Evolutionary conservation across 2,329 filamentous ascomycete genomes (phyloP).

Genomic region (Paracoccidioides lutzii): DNA sequence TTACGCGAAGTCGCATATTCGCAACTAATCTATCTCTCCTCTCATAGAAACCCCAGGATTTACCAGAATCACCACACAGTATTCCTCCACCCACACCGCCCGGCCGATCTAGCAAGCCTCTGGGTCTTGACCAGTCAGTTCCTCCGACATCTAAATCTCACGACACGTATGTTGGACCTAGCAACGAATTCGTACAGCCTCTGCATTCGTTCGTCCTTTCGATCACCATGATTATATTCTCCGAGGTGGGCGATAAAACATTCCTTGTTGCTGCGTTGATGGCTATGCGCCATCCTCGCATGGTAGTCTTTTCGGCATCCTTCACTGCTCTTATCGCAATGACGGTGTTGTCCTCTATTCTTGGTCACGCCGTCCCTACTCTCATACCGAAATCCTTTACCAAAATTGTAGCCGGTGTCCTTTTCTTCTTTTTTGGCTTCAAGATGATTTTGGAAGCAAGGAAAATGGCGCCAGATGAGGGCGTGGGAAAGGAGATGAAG

Average conservation of each 20-base stretch:
- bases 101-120: conserved; percentile 32
- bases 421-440: conserved; percentile 83
- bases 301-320: conserved; percentile 91
- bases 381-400: conserved; percentile 85
- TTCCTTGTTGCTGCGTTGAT: conserved; percentile 94
- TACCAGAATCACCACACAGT: conserved; percentile 67
- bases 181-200: conserved; percentile 51
- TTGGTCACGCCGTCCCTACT: conserved; percentile 83
- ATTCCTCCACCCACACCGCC: conserved; percentile 55
- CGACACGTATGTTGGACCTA: conserved; percentile 18
- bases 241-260: conserved; percentile 95
- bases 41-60: conserved; percentile 61
- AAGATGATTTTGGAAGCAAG: conserved; percentile 77
- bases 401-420: conserved; percentile 65
- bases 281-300: conserved; percentile 94
- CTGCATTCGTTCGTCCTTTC: conserved; percentile 83
- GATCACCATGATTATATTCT: conserved; percentile 93
- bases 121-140: conserved; percentile 40
- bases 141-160: conserved; percentile 26
- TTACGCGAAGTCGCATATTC: background rate
- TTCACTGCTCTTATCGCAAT: conserved; percentile 82
- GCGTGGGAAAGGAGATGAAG: conserved; percentile 92
- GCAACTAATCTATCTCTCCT: background rate
- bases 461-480: conserved; percentile 77
- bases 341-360: conserved; percentile 84